Percentiles rank a stretch among this genome's conserved stretches.
Evolutionary conservation across 257 asterid species (phyloP).

Genomic region (Henckelia pumila): DNA sequence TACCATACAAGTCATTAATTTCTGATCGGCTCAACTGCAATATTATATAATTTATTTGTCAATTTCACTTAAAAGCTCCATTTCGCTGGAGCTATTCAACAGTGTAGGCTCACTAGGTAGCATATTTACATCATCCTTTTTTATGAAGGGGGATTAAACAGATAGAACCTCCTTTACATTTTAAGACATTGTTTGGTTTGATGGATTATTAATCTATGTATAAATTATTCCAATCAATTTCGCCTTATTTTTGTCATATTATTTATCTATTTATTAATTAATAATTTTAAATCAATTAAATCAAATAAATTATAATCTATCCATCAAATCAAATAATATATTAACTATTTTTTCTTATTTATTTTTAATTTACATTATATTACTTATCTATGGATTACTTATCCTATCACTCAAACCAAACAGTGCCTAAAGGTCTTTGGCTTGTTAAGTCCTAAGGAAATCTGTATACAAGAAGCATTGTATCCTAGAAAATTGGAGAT

Average conservation of each 20-base stretch:
- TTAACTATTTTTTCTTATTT: no score
- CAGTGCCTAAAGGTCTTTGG: neutral
- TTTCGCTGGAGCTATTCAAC: neutral
- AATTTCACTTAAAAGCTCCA: neutral
- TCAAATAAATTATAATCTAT: no score
- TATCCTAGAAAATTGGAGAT: neutral
- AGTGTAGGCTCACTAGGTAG: neutral
- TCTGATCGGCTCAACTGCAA: conserved; percentile 77
- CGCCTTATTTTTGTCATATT: no score
- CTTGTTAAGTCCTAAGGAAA: neutral
- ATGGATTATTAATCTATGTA: no score
- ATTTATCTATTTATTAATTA: no score
- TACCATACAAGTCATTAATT: conserved; percentile 75
- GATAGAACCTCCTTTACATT: neutral
- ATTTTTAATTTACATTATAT: no score
- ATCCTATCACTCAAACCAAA: no score
- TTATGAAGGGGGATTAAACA: neutral
- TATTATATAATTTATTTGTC: neutral
- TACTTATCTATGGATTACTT: no score
- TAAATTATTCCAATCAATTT: no score
- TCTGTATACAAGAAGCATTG: neutral
- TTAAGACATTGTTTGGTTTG: no score
- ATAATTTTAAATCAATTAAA: no score
- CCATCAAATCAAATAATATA: no score
- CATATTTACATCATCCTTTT: neutral